Evolutionary conservation across 495 filamentous ascomycete species (phyloP).

Genomic region (Schizothecium vesticola): DNA sequence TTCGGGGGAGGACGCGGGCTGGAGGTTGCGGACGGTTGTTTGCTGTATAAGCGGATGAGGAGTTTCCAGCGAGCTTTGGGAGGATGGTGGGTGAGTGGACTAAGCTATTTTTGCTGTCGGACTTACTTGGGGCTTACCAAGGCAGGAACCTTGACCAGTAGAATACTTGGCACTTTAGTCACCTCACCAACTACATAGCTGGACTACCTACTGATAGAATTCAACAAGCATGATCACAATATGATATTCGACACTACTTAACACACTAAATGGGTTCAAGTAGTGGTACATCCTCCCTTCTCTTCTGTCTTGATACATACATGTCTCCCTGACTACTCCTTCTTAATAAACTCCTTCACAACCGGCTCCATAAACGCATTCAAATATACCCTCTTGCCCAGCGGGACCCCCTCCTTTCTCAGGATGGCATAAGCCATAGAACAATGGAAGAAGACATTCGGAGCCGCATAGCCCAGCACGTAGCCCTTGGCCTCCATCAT

Average conservation of each 20-base stretch:
- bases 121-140: too few species aligned
- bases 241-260: too few species aligned
- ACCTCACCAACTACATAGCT: too few species aligned
- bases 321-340: neutral
- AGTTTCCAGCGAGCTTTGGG: too few species aligned
- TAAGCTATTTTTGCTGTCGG: too few species aligned
- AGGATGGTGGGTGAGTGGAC: too few species aligned
- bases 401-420: slow-evolving; percentile 48
- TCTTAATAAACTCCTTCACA: neutral
- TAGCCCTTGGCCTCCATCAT: slow-evolving; percentile 31
- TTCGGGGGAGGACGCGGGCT: too few species aligned
- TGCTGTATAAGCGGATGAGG: too few species aligned
- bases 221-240: neutral
- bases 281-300: neutral
- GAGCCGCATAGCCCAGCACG: slow-evolving; percentile 36
- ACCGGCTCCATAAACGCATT: neutral
- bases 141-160: too few species aligned
- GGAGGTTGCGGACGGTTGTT: too few species aligned
- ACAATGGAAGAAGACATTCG: slow-evolving; percentile 59
- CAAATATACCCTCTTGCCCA: slow-evolving; percentile 42
- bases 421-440: slow-evolving; percentile 52
- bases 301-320: neutral
- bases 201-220: too few species aligned
- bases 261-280: neutral
- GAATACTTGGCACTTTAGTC: too few species aligned